Percentiles rank a stretch among this genome's conserved stretches.
Conservation (phyloP, 345 rosid species). For the Eucalyptus polyanthemos region DNA sequence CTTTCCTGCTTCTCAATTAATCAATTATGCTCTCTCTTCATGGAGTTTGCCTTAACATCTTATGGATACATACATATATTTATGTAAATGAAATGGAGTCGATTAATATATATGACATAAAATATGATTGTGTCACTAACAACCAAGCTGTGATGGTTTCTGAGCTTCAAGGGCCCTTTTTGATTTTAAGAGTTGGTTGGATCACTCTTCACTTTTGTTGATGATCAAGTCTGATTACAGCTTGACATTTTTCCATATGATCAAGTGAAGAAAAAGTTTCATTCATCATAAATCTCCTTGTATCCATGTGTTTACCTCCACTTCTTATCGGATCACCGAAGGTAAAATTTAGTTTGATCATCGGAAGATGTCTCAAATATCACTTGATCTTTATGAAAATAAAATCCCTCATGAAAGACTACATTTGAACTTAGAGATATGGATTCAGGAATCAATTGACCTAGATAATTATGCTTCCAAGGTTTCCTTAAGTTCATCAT, state of each 20-base stretch:
- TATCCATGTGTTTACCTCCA: background rate
- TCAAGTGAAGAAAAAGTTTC: background rate
- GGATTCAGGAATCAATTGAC: background rate
- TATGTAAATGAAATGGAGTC: background rate
- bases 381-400: background rate
- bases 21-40: too few species aligned
- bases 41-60: background rate
- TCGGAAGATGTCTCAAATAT: fast-evolving
- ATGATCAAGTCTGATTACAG: background rate
- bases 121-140: background rate
- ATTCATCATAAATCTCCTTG: background rate
- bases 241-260: background rate
- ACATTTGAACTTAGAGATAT: background rate
- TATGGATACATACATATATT: too few species aligned
- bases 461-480: background rate
- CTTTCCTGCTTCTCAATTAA: background rate
- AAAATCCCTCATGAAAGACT: background rate
- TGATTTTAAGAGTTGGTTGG: background rate
- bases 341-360: background rate
- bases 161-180: background rate
- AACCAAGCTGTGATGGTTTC: background rate
- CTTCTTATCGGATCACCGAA: background rate
- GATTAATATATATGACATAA: background rate
- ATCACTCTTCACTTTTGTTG: background rate
- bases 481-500: background rate